Conservation (phyloP, 2,329 filamentous ascomycete genomes). For the Fusarium cyanostomum region DNA sequence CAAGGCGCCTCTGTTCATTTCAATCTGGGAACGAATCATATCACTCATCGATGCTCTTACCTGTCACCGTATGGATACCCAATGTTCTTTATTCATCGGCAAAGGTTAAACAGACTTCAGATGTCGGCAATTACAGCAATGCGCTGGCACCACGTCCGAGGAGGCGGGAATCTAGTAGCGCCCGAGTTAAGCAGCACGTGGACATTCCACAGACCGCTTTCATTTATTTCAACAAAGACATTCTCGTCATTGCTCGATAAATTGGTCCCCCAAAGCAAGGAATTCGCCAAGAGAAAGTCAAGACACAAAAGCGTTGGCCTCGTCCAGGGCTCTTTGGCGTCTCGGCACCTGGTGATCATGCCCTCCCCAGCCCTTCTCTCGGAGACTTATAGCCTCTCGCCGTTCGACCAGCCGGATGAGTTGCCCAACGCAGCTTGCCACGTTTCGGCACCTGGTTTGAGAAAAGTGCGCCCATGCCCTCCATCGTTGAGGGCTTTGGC, state of each 20-base stretch:
- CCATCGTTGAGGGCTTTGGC: background rate
- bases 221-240: constrained; percentile 4
- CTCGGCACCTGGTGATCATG: background rate
- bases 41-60: background rate
- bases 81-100: background rate
- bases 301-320: constrained; percentile 28
- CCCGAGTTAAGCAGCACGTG: constrained; percentile 12
- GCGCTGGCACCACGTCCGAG: background rate
- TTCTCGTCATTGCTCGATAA: constrained; percentile 2
- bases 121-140: background rate
- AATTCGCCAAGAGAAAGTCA: constrained; percentile 35
- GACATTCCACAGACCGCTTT: constrained; percentile 20
- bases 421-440: constrained; percentile 7
- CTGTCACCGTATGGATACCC: background rate
- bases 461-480: background rate
- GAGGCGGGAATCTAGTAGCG: background rate
- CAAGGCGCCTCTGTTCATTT: constrained; percentile 12
- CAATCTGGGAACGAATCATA: constrained; percentile 6
- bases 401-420: background rate
- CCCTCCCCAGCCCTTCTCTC: constrained; percentile 20
- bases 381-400: background rate
- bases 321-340: constrained; percentile 4
- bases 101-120: constrained; percentile 1
- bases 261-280: constrained; percentile 5
- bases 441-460: background rate